phyloP scores from a whole-genome alignment of 176 grass and related monocot species.

The Olyra latifolia region DNA sequence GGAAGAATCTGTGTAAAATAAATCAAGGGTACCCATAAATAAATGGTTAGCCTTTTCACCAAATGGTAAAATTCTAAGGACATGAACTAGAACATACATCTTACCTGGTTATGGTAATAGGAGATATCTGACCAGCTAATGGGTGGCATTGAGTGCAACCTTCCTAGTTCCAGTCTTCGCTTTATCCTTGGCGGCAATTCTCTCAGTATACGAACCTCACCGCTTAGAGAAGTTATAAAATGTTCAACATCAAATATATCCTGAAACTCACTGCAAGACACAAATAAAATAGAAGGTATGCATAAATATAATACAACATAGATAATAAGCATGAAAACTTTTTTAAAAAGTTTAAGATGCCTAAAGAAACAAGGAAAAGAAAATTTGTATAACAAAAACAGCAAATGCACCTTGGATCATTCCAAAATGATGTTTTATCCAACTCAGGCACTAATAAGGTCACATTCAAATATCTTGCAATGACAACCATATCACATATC shows the following conservation, averaged over 20 bases:
- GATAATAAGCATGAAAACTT: not conserved
- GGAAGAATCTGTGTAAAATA: constrained; percentile 57
- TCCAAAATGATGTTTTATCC: constrained; percentile 79
- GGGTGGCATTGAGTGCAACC: constrained; percentile 61
- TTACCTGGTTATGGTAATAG: constrained; percentile 74
- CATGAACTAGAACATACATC: not conserved
- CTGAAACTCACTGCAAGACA: constrained; percentile 60
- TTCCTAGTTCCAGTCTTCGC: constrained; percentile 37
- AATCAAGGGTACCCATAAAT: not conserved
- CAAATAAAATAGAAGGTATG: not conserved
- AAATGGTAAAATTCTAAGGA: not conserved
- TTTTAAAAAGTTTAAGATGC: not conserved
- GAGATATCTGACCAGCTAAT: constrained; percentile 81
- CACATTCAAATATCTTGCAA: constrained; percentile 73
- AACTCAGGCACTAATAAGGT: constrained; percentile 69
- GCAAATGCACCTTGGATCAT: constrained; percentile 58
- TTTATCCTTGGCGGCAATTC: constrained; percentile 63
- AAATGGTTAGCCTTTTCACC: not conserved
- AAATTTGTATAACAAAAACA: constrained; percentile 3
- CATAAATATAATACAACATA: not conserved
- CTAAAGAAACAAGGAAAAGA: not conserved
- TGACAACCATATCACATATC: constrained; percentile 82
- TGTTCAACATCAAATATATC: constrained; percentile 79
- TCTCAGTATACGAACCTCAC: constrained; percentile 59
- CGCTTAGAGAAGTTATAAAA: constrained; percentile 76